Evolutionary conservation across 2,329 filamentous ascomycete genomes (phyloP).

Genomic region (Mycocentrospora acerina): DNA sequence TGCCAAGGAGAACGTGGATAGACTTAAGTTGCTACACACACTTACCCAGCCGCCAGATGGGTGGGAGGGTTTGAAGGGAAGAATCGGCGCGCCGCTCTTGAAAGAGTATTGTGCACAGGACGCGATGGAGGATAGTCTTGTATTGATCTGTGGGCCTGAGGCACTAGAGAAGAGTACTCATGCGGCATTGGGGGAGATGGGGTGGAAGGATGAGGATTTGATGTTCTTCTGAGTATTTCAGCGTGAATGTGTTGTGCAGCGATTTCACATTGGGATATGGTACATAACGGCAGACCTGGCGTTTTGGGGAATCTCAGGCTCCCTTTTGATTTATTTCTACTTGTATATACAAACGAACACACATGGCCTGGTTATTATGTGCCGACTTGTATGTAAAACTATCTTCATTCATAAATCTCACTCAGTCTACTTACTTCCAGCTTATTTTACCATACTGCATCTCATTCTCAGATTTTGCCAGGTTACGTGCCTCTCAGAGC

Average conservation of each 20-base stretch:
- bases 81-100: conserved; percentile 66
- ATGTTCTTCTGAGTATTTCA: conserved; percentile 65
- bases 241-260: not conserved
- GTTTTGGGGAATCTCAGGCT: too few species aligned
- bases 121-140: conserved; percentile 57
- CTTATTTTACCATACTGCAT: too few species aligned
- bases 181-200: conserved; percentile 58
- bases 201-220: conserved; percentile 72
- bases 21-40: conserved; percentile 68
- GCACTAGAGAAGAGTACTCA: conserved; percentile 70
- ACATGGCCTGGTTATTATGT: too few species aligned
- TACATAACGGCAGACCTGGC: not conserved
- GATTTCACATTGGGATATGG: not conserved
- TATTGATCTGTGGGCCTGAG: conserved; percentile 78
- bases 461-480: too few species aligned
- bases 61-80: conserved; percentile 70
- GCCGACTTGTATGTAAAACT: too few species aligned
- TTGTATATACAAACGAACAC: too few species aligned
- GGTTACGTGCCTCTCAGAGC: too few species aligned
- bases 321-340: too few species aligned
- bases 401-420: too few species aligned
- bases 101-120: conserved; percentile 55
- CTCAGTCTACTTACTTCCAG: too few species aligned
- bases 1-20: conserved; percentile 53
- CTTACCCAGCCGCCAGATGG: conserved; percentile 63